A percentile compares a stretch with the other conserved stretches of the same genome.
These are phyloP conservation scores for Verticillium alfalfae DNA, from an alignment of 2,329 filamentous ascomycete species.

Conservation along the genomic window DNA sequence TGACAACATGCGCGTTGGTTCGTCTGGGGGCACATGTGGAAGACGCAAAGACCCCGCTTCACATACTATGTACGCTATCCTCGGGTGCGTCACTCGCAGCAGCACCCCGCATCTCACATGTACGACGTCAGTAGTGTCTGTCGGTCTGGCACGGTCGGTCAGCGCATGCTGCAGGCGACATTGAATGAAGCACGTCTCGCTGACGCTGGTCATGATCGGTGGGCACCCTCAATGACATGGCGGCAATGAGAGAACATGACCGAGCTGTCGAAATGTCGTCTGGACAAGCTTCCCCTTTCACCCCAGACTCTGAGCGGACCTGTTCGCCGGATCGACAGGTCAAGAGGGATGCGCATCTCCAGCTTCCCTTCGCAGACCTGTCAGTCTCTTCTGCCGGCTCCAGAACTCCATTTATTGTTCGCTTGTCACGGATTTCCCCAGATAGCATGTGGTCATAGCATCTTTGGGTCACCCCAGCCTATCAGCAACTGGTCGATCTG, in stretches of 20 bases:
- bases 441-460: conserved; percentile 11
- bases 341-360: conserved; percentile 5
- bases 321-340: conserved; percentile 1
- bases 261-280: neutral
- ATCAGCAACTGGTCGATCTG: neutral
- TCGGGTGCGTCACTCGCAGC: neutral
- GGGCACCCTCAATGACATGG: neutral
- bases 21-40: neutral
- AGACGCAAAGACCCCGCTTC: neutral
- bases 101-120: neutral
- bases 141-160: neutral
- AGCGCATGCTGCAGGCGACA: neutral
- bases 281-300: neutral
- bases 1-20: neutral
- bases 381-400: neutral
- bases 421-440: conserved; percentile 2
- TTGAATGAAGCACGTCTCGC: neutral
- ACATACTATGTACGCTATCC: neutral
- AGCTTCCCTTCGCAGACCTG: conserved; percentile 3
- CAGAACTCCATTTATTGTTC: conserved; percentile 1
- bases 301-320: neutral
- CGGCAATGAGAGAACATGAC: neutral
- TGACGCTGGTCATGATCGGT: neutral
- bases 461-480: conserved; percentile 3
- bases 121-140: neutral